Base-by-base conservation (phyloP, 805 yeast genomes). In the Ogataea trehaloabstinens region DNA sequence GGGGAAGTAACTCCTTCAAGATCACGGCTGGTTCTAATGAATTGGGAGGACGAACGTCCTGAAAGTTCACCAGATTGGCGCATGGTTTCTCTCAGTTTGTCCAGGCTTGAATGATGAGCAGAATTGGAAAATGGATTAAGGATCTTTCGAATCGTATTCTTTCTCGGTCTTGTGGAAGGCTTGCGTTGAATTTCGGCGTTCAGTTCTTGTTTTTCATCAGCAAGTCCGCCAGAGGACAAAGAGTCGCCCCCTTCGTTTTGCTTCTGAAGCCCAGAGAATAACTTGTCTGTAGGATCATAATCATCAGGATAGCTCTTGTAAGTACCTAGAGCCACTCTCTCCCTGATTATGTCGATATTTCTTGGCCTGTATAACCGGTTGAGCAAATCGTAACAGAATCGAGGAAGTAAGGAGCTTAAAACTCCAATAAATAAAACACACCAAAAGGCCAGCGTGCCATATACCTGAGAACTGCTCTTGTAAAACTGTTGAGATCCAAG, bases 271-370 rank as follows among this genome's bases (percentile, higher is more conserved):
- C 53, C 49, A 24, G 52, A 56, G 36, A 46, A 53, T 27, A 60
- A 68, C n/a, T 52, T 37, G 35, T 70, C 59, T 1, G 82, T 76
- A 11, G 82, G 82, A 49, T 76, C 82, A 49, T 69, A 76, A 15
- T 72, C 75, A 1, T 45, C 52, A 0, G 80, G 76, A 48, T 71
- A 75, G 27, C 56, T 64, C 34, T 65, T 67, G 52, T 67, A 82
- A 37, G 66, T 73, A 6, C 87, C 86, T 41, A 63, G 51, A 11
- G 63, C 61, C 43, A 73, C 77, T 44, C 73, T 61, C 50, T 84
- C 93, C 39, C 93, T 69, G 34, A 85, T 68, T 38, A 84, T 77
- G 52, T 85, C 95, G 32, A 80, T 70, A 53, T 85, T 93, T 27
- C 63, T 56, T 2, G 95, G 95, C 36, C 52, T 53, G 61, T 74